Percentiles rank a stretch among this genome's conserved stretches.
These are phyloP conservation scores for Coix lacrymajobi DNA, from an alignment of 176 grass and related monocot genomes.

Conservation along the genomic window DNA sequence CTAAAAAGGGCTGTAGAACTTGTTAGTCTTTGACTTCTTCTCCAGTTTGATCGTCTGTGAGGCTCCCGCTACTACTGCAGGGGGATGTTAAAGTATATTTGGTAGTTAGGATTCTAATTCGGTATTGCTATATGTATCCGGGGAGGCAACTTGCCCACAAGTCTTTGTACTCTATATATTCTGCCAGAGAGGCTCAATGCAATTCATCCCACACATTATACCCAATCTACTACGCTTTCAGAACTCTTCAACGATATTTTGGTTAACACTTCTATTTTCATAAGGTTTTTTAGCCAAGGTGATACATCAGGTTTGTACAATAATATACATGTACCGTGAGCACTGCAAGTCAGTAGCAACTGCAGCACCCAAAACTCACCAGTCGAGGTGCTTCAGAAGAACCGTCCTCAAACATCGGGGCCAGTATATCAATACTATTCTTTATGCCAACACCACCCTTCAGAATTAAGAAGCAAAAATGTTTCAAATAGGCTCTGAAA, in stretches of 20 bases:
- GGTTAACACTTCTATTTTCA: neutral
- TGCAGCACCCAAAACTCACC: slow-evolving; percentile 43
- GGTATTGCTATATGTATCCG: neutral
- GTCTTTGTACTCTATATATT: neutral
- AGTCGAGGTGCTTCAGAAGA: slow-evolving; percentile 57
- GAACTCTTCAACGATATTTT: neutral
- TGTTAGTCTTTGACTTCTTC: too few relatives aligned
- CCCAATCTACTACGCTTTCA: neutral
- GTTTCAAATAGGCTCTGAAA: neutral
- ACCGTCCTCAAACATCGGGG: slow-evolving; percentile 56
- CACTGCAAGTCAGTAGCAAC: slow-evolving; percentile 8
- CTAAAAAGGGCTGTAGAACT: neutral
- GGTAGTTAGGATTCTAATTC: too few relatives aligned
- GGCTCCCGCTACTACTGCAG: neutral
- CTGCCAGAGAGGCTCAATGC: neutral
- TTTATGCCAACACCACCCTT: slow-evolving; percentile 85
- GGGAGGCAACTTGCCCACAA: neutral
- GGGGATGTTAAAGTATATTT: too few relatives aligned
- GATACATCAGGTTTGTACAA: neutral
- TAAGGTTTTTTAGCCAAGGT: neutral
- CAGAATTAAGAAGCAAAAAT: slow-evolving; percentile 26
- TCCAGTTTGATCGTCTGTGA: neutral
- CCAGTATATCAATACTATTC: slow-evolving; percentile 76
- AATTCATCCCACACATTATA: neutral
- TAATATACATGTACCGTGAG: slow-evolving; percentile 7